Evolutionary conservation across 2,329 filamentous ascomycete genomes (phyloP), one percentile per base, ranked within the genome.

Genomic region (Epichloe coenophiala): DNA sequence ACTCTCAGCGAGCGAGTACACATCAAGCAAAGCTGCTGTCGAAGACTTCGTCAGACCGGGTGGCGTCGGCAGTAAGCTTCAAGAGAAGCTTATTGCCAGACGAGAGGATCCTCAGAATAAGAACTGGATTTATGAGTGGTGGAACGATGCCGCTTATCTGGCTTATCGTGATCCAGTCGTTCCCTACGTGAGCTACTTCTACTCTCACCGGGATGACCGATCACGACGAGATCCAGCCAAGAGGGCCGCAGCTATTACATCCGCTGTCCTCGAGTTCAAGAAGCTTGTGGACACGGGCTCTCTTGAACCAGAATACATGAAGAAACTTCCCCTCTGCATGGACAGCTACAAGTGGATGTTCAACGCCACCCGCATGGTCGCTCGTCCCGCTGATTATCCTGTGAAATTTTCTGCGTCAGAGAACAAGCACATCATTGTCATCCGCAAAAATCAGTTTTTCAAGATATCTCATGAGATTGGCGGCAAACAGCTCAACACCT

Each of bases 321-420:
- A 94, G 75, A 90, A 89, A 71, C 78, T 94, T 53, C 93, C 93
- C 53, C 91, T 97, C 64, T 93, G 90, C 69, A 98, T 98, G 93
- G 89, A 89, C 75, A 93, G 88, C 65, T 97, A 96, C 75, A 76
- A 95, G 72, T 97, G 84, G 80, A 98, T 98, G 93, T 98, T 98
- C 79, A 97, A 98, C 71, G 82, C 80, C 69, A 86, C 81, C 68
- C 84, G 93, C 59, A 83, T 97, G 40, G 84, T 91, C 33, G 85
- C 86, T 49, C 84, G 84, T 61, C 86, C 88, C 12, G 78, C 82
- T 36, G 93, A 98, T 65, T 81, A 88, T 63, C 85, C 87, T 9
- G 74, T 86, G 65, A 96, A 96, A 71, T 95, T 84, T 69, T 71
- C 82, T 11, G 70, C 79, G 52, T 71, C 80, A 54, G 78, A 86